phyloP scores from a whole-genome alignment of 805 yeast species.

The Ogataea philodendri region DNA sequence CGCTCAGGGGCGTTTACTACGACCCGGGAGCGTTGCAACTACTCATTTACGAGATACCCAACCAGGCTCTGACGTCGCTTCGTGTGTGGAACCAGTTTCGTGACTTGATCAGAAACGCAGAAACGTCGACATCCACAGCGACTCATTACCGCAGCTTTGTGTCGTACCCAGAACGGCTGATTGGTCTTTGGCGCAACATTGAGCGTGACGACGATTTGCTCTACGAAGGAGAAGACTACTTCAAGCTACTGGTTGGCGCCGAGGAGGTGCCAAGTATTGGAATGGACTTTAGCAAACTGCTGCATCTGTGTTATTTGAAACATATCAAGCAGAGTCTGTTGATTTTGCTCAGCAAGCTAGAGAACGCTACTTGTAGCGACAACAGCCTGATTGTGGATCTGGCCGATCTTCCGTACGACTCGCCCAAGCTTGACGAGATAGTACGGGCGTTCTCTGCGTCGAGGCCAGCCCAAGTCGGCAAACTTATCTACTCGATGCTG shows the following conservation, averaged over 20 bases:
- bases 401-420: slow-evolving; percentile 14
- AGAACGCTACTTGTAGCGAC: slow-evolving; percentile 5
- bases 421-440: slow-evolving; percentile 16
- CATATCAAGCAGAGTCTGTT: slow-evolving; percentile 49
- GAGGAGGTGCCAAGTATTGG: slow-evolving; percentile 48
- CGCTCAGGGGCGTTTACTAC: slow-evolving; percentile 52
- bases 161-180: slow-evolving; percentile 30
- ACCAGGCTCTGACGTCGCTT: slow-evolving; percentile 58
- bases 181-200: slow-evolving; percentile 56
- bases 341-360: slow-evolving; percentile 21
- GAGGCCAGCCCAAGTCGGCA: slow-evolving; percentile 33
- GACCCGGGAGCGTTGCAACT: slow-evolving; percentile 32
- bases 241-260: slow-evolving; percentile 49
- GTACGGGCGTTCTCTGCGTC: slow-evolving; percentile 29
- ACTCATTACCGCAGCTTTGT: slow-evolving; percentile 20
- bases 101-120: slow-evolving; percentile 31
- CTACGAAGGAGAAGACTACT: slow-evolving; percentile 45
- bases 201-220: slow-evolving; percentile 36
- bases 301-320: slow-evolving; percentile 48
- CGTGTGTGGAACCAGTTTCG: slow-evolving; percentile 42
- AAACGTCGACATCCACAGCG: slow-evolving; percentile 20
- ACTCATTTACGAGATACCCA: slow-evolving; percentile 56
- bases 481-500: slow-evolving; percentile 50
- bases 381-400: slow-evolving; percentile 10
- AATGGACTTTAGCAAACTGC: slow-evolving; percentile 44